Conservation (phyloP, 257 asterid species). For the Nyctanthes arbortristis region DNA sequence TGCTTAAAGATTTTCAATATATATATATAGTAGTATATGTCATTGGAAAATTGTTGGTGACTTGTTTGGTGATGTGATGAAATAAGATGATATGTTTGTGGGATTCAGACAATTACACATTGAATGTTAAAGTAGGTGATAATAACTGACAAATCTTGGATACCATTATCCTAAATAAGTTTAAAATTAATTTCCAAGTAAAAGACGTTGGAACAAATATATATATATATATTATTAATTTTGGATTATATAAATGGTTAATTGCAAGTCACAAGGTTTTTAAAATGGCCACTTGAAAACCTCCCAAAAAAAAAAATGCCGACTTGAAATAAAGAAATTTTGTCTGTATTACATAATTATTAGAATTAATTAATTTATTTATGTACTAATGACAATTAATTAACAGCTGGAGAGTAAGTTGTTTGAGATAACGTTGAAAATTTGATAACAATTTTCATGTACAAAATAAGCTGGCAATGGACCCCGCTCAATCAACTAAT, state of each 20-base stretch:
- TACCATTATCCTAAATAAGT: not conserved
- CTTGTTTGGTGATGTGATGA: too few relatives aligned
- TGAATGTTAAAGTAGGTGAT: not conserved
- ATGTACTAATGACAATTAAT: not conserved
- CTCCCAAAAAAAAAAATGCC: too few relatives aligned
- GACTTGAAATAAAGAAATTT: too few relatives aligned
- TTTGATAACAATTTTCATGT: not conserved
- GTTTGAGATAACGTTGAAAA: not conserved
- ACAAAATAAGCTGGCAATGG: not conserved
- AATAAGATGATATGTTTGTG: not conserved
- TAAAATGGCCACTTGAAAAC: not conserved
- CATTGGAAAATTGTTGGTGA: too few relatives aligned
- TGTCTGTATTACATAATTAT: not conserved
- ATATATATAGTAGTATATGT: too few relatives aligned
- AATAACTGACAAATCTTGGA: not conserved
- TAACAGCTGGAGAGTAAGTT: not conserved
- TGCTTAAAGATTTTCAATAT: too few relatives aligned
- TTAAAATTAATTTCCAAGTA: not conserved
- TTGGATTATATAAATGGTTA: not conserved
- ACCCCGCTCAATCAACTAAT: not conserved
- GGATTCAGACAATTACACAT: not conserved
- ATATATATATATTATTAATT: not conserved
- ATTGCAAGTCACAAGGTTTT: not conserved
- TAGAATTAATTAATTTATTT: too few relatives aligned
- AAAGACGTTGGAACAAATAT: not conserved